Evolutionary conservation across 78 protist genomes (phyloP).

Genomic region (Pigoraptor vietnamica): DNA sequence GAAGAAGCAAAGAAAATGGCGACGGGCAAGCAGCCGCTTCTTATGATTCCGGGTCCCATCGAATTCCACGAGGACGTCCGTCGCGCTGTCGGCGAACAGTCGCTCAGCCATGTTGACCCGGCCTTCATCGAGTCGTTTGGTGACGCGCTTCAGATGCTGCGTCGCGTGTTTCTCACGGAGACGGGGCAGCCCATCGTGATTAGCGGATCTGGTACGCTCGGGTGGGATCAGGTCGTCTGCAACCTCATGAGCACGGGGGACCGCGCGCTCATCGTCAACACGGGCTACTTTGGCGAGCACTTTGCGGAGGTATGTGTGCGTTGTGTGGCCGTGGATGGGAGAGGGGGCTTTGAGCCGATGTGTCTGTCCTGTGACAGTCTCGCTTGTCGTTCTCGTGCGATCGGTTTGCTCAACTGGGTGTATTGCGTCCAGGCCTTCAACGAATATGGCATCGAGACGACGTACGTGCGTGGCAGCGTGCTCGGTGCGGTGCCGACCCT

Average conservation of each 20-base stretch:
- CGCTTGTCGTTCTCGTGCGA: no score
- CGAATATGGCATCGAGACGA: not conserved
- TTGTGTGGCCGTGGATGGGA: no score
- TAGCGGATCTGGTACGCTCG: not conserved
- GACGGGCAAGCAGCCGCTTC: not conserved
- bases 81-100: not conserved
- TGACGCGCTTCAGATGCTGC: not conserved
- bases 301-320: not conserved
- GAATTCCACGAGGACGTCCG: not conserved
- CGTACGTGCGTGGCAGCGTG: not conserved
- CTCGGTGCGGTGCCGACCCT: not conserved
- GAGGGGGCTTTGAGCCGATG: no score
- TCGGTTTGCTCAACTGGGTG: no score
- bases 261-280: not conserved
- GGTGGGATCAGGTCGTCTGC: not conserved
- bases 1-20: not conserved
- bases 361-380: not conserved
- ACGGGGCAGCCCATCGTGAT: not conserved
- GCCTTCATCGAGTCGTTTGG: not conserved
- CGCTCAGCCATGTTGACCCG: not conserved
- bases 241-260: not conserved
- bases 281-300: not conserved
- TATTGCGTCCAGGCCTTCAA: not conserved
- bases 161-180: not conserved
- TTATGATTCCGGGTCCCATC: not conserved